Evolutionary conservation across 441 rosid species (phyloP), one percentile per base, ranked within the genome.

Genomic region (Populus hybrid): DNA sequence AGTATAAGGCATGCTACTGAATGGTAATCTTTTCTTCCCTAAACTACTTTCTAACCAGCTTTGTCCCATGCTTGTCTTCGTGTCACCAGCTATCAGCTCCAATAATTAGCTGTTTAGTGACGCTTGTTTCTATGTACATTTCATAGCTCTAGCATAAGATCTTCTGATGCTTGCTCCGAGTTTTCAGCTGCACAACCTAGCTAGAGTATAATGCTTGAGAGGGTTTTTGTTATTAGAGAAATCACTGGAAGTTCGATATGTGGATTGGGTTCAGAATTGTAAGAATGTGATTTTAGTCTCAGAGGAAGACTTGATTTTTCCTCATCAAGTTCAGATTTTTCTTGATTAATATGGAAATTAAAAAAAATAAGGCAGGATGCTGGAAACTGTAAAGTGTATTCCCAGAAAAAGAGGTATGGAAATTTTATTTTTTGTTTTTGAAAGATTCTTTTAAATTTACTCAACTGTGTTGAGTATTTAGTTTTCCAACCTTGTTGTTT

Each of bases 1-100:
- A 95, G 89, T 53, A 91, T 92, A 67, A 89, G 99, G 76, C 98
- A 94, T 83, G 94, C 97, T 80, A 87, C 97, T 70, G 99, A 95
- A 86, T 95, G 99, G 98, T 95, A 89, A 77, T 73, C 34, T 77
- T 72, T 2, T 42, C n/a, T 78, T 35, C 71, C 78, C 71, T 72
- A 6, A 24, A 16, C 32, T 46, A 14, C 21, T 67, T 21, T n/a
- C 30, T 67, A 21, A 32, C 14, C 26, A 35, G 23, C 26, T 42
- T 72, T 71, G 8, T 71, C 74, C 11, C 30, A 11, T 35, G 14
- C 18, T 71, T 63, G 32, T 72, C 70, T 67, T 36, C 46, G 35
- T 28, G 20, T 30, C 70, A 28, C 36, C 20, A 28, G 35, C 35
- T 67, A 67, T 59, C 1, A n/a, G 0, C 64, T 59, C 24, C 8